A percentile compares a stretch with the other conserved stretches of the same genome.
phyloP scores from a whole-genome alignment of 768 basidiomycete genomes.

The Amanita inopinata region DNA sequence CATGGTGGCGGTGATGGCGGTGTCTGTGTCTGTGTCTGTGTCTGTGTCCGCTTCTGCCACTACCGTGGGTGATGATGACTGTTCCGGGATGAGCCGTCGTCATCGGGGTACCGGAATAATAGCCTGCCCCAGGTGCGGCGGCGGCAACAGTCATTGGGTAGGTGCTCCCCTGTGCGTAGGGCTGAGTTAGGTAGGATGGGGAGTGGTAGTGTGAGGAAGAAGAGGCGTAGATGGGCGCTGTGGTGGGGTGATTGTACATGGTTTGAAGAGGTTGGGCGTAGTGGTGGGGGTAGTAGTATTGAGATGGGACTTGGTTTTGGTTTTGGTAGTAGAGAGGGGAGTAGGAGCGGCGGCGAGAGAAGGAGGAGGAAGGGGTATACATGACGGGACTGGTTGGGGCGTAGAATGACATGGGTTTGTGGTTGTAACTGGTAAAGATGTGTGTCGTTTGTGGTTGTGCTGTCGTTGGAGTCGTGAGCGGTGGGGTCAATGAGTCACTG shows the following conservation, averaged over 20 bases:
- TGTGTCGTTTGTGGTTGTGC: not conserved
- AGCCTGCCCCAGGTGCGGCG: too few species aligned
- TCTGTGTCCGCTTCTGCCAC: not conserved
- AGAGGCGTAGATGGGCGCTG: not conserved
- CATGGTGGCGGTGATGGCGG: too few species aligned
- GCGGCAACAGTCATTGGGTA: too few species aligned
- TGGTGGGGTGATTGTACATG: not conserved
- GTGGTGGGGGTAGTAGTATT: not conserved
- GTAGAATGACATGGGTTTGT: not conserved
- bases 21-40: not conserved
- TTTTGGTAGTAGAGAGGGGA: not conserved
- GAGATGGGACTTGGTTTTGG: not conserved
- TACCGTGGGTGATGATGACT: not conserved
- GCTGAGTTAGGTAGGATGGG: not conserved
- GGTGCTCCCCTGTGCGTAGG: not conserved
- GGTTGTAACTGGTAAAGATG: not conserved
- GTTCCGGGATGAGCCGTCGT: not conserved
- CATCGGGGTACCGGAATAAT: not conserved
- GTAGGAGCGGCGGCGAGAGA: not conserved
- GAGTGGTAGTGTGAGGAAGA: not conserved
- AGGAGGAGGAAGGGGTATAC: not conserved
- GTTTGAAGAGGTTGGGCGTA: not conserved
- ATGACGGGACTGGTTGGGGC: not conserved
- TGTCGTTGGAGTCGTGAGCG: too few species aligned
- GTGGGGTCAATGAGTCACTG: not conserved